Percentiles rank a stretch among this genome's conserved stretches.
Evolutionary conservation across 805 yeast genomes (phyloP).

Genomic region (Zygosaccharomyces gambellarensis): DNA sequence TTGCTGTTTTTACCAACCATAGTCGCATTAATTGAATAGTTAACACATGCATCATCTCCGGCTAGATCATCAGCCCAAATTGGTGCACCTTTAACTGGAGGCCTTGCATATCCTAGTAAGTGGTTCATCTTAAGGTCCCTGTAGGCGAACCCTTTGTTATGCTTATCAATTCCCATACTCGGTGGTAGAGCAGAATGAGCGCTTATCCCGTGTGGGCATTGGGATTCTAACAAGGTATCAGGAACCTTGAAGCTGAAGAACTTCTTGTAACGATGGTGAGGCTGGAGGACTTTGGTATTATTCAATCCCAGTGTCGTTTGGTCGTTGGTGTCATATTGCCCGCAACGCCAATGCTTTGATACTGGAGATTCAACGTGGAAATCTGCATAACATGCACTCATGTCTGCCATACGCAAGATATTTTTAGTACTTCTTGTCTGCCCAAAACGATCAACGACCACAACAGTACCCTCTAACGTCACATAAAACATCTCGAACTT

Average conservation of each 20-base stretch:
- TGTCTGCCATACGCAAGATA: conserved; percentile 47
- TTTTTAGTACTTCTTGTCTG: conserved; percentile 27
- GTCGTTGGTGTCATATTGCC: conserved; percentile 22
- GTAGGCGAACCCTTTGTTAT: conserved; percentile 24
- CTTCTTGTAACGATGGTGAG: conserved; percentile 49
- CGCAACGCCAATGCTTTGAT: conserved; percentile 10
- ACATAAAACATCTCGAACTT: conserved; percentile 57
- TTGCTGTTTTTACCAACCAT: conserved; percentile 42
- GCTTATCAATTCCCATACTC: conserved; percentile 37
- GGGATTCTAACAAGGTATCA: conserved; percentile 44
- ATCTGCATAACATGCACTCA: conserved; percentile 46
- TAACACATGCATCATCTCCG: conserved; percentile 37
- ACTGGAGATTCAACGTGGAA: conserved; percentile 30
- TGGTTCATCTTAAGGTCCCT: conserved; percentile 30
- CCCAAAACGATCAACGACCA: conserved; percentile 18
- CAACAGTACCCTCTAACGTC: conserved; percentile 48
- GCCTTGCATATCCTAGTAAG: conserved; percentile 52
- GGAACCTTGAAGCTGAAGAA: conserved; percentile 56
- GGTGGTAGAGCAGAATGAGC: conserved; percentile 38
- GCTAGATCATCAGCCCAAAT: conserved; percentile 44
- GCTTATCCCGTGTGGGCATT: conserved; percentile 42
- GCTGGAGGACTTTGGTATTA: conserved; percentile 41
- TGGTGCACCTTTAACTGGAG: conserved; percentile 49
- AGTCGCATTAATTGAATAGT: conserved; percentile 51
- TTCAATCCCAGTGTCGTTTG: conserved; percentile 39